Percentiles rank a stretch among this genome's conserved stretches.
Evolutionary conservation across 1,284 basidiomycete genomes (phyloP).

Genomic region (Pulchroboletus neoregius): DNA sequence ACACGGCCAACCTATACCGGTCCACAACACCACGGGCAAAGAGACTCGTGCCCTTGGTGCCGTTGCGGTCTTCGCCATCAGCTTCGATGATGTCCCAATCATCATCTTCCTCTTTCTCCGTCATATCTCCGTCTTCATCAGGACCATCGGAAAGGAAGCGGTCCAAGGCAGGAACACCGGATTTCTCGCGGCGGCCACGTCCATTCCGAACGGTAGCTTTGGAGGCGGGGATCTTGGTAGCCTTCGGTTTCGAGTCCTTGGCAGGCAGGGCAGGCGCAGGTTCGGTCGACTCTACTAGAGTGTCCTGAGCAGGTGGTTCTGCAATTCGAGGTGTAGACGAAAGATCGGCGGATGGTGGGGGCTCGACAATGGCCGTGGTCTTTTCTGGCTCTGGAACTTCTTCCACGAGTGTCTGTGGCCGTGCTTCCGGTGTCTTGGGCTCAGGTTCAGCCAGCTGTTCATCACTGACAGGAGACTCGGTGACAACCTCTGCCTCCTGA

Average conservation of each 20-base stretch:
- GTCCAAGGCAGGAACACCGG: conserved; percentile 73
- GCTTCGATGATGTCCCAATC: conserved; percentile 86
- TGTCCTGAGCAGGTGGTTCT: conserved; percentile 9
- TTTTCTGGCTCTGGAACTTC: conserved; percentile 23
- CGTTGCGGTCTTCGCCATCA: conserved; percentile 76
- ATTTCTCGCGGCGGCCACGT: conserved; percentile 62
- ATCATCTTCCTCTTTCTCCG: conserved; percentile 65
- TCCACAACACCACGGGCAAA: conserved; percentile 84
- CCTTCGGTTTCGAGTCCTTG: conserved; percentile 30
- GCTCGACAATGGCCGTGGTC: conserved; percentile 14
- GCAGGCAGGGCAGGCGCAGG: conserved; percentile 28
- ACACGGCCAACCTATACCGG: conserved; percentile 74
- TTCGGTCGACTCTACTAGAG: conserved; percentile 15
- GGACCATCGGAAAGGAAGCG: conserved; percentile 55
- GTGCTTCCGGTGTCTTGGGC: conserved; percentile 72
- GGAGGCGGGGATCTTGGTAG: conserved; percentile 30
- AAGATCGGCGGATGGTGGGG: conserved; percentile 21
- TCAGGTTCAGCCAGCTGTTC: conserved; percentile 43
- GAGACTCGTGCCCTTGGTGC: conserved; percentile 67
- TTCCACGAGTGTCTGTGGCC: conserved; percentile 45
- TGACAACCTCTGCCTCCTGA: conserved; percentile 28
- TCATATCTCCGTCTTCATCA: conserved; percentile 52
- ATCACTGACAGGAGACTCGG: conserved; percentile 26
- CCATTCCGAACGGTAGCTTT: conserved; percentile 27
- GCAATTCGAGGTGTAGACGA: conserved; percentile 13